phyloP scores from a whole-genome alignment of 202 grass and related monocot genomes.

The Carex sylvatica region DNA sequence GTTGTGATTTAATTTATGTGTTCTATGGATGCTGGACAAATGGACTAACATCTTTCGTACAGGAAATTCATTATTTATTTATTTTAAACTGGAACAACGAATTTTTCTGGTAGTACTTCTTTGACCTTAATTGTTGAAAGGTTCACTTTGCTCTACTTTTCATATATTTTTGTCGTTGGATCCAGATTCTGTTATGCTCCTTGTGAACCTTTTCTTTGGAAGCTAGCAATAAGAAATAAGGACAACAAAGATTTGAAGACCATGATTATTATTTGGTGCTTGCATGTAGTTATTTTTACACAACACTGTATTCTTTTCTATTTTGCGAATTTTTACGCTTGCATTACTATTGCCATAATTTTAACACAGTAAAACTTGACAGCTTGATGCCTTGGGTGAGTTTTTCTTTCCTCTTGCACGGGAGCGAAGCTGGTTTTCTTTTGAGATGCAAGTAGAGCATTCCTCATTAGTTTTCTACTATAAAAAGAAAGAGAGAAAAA shows the following conservation, averaged over 20 bases:
- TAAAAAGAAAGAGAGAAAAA: not conserved
- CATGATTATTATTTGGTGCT: not conserved
- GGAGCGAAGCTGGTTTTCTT: not conserved
- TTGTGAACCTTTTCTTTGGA: not conserved
- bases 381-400: not conserved
- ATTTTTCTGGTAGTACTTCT: not conserved
- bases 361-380: not conserved
- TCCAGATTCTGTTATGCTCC: not conserved
- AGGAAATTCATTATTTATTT: not conserved
- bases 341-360: not conserved
- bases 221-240: not conserved
- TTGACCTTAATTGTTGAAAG: not conserved
- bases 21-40: not conserved
- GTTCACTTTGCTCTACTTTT: not conserved
- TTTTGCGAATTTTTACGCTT: not conserved
- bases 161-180: not conserved
- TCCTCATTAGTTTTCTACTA: not conserved
- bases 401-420: not conserved
- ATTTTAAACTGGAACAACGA: not conserved
- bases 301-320: not conserved
- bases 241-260: not conserved
- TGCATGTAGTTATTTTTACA: not conserved
- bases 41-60: no score
- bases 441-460: not conserved
- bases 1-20: not conserved